A percentile compares a stretch with the other conserved stretches of the same genome.
Conservation (phyloP, 176 grass and related monocot genomes). For the Oryza longistaminata region DNA sequence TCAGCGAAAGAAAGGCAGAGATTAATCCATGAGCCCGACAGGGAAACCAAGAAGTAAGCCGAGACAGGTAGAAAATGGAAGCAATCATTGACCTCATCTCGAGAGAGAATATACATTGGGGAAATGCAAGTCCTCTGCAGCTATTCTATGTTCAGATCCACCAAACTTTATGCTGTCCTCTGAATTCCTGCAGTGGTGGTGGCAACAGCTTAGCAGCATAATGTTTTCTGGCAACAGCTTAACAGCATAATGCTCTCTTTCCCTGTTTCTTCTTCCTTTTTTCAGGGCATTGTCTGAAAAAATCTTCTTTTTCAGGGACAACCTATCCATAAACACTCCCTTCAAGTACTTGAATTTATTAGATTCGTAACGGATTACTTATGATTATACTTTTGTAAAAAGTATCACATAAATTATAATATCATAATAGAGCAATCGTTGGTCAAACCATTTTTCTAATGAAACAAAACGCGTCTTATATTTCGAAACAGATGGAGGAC, state of each 20-base stretch:
- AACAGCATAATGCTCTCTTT: background rate
- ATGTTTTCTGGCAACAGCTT: constrained; percentile 5
- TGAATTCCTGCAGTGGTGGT: background rate
- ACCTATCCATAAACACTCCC: background rate
- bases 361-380: too few species aligned
- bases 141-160: constrained; percentile 59
- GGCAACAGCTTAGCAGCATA: background rate
- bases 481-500: too few species aligned
- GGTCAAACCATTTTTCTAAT: too few species aligned
- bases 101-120: background rate
- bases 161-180: constrained; percentile 43
- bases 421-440: too few species aligned
- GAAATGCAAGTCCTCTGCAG: background rate
- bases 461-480: too few species aligned
- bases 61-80: constrained; percentile 36
- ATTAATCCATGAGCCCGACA: constrained; percentile 11
- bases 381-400: too few species aligned
- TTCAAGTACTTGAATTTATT: too few species aligned
- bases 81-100: constrained; percentile 40
- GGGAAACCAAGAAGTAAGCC: constrained; percentile 24
- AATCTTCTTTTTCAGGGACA: background rate
- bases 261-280: background rate
- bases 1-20: background rate
- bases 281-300: background rate
- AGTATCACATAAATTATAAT: too few species aligned